These are phyloP conservation scores for Citrus hindsii DNA, from an alignment of 345 rosid genomes.

Conservation along the genomic window DNA sequence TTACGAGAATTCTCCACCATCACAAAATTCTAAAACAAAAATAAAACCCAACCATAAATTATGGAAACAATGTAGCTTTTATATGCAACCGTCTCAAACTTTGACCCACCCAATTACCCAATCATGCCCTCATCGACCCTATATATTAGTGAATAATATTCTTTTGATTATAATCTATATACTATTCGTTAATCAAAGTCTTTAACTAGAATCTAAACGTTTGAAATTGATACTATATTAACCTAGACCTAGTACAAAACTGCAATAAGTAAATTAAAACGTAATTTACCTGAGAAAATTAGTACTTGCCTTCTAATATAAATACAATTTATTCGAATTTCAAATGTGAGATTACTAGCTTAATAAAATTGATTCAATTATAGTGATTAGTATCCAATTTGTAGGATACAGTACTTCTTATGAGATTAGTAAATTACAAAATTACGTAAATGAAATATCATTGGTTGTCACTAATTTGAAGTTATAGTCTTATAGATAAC, in stretches of 20 bases:
- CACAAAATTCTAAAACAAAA: slow-evolving; percentile 19
- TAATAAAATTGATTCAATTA: too few species aligned
- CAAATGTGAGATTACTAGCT: too few species aligned
- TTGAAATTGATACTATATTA: too few species aligned
- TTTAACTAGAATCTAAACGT: too few species aligned
- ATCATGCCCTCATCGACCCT: background rate
- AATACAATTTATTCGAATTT: too few species aligned
- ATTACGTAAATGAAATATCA: too few species aligned
- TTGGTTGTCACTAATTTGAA: background rate
- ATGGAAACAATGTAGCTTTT: slow-evolving; percentile 16
- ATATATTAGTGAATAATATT: background rate
- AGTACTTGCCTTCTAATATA: too few species aligned
- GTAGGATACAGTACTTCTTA: too few species aligned
- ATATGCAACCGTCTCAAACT: background rate
- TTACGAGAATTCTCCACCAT: slow-evolving; percentile 30
- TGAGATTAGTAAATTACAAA: too few species aligned
- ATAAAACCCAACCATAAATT: background rate
- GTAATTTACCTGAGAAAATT: too few species aligned
- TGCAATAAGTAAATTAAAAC: too few species aligned
- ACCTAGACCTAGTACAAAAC: background rate
- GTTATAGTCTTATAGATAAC: background rate
- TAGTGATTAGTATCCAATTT: too few species aligned
- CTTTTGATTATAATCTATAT: background rate
- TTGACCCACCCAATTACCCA: slow-evolving; percentile 17
- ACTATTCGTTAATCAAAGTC: background rate